Conservation (phyloP, 768 basidiomycete species). For the Lactarius trivialis region DNA sequence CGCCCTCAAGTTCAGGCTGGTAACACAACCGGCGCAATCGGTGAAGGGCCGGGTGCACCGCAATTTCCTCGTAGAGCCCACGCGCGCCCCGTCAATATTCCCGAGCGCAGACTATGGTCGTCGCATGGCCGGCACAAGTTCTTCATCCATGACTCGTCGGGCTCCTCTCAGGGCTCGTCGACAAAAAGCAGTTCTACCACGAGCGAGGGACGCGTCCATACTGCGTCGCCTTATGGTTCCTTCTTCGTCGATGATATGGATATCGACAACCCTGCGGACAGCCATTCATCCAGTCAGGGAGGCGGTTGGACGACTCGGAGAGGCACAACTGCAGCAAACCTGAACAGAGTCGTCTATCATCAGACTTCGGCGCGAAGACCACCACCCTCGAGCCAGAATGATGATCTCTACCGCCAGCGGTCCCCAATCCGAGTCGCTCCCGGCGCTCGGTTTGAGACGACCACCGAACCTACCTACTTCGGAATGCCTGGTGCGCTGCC, state of each 20-base stretch:
- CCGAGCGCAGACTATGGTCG: constrained; percentile 1
- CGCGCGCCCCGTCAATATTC: neutral
- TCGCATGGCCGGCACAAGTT: neutral
- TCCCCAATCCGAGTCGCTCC: neutral
- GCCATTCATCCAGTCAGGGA: neutral
- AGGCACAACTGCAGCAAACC: neutral
- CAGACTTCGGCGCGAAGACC: neutral
- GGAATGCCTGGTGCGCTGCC: neutral
- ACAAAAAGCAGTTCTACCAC: neutral
- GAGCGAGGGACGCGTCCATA: neutral
- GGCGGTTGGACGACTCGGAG: neutral
- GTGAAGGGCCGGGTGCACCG: neutral
- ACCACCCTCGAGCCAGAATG: neutral
- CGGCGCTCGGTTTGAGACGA: neutral
- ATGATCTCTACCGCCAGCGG: neutral
- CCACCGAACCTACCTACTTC: neutral
- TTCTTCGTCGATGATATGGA: constrained; percentile 18
- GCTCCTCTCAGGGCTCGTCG: constrained; percentile 10
- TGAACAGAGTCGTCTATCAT: neutral
- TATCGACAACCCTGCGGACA: neutral
- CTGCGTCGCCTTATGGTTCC: constrained; percentile 15
- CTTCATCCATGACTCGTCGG: constrained; percentile 1
- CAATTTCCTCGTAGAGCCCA: neutral
- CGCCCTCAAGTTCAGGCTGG: neutral
- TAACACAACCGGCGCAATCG: neutral